These are phyloP conservation scores for Phytopythium mirpurense DNA, from an alignment of 352 stramenopile species.

Conservation along the genomic window DNA sequence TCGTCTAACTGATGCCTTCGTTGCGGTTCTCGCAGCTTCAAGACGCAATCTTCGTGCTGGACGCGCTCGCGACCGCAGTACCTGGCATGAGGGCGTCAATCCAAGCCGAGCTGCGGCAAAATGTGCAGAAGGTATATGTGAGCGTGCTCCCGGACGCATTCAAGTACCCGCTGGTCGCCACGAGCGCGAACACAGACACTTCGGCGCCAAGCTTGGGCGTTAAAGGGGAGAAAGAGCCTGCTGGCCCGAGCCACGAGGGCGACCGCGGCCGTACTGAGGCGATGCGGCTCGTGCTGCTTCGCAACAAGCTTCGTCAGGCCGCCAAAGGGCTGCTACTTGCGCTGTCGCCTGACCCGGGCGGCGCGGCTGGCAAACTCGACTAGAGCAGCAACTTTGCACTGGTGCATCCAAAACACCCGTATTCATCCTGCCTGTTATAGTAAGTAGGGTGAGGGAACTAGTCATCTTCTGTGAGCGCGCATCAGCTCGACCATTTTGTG, in stretches of 20 bases:
- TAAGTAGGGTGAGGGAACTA: too few species aligned
- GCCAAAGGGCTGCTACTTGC: conserved; percentile 28
- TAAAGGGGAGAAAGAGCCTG: conserved; percentile 8
- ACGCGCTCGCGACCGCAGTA: conserved; percentile 25
- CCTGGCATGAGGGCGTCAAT: conserved; percentile 12
- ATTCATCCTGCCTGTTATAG: too few species aligned
- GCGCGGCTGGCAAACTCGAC: conserved; percentile 17
- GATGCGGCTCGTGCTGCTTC: conserved; percentile 28
- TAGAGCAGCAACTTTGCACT: conserved; percentile 6
- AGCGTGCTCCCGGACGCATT: conserved; percentile 18
- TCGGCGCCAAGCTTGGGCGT: conserved; percentile 5
- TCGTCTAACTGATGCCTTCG: not conserved
- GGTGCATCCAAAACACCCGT: too few species aligned
- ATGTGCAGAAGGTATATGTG: conserved; percentile 27
- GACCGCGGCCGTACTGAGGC: conserved; percentile 26
- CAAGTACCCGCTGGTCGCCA: conserved; percentile 23
- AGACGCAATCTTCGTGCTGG: conserved; percentile 28
- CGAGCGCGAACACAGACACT: not conserved
- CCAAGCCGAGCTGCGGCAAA: conserved; percentile 19
- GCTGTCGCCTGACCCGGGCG: conserved; percentile 9
- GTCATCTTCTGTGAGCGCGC: too few species aligned
- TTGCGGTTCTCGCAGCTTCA: conserved; percentile 18
- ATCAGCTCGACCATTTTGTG: too few species aligned
- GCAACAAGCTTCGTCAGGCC: conserved; percentile 34
- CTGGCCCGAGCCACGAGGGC: conserved; percentile 18